Percentiles rank a stretch among this genome's conserved stretches.
Conservation (phyloP, 306 rosid species). For the Malus fusca region DNA sequence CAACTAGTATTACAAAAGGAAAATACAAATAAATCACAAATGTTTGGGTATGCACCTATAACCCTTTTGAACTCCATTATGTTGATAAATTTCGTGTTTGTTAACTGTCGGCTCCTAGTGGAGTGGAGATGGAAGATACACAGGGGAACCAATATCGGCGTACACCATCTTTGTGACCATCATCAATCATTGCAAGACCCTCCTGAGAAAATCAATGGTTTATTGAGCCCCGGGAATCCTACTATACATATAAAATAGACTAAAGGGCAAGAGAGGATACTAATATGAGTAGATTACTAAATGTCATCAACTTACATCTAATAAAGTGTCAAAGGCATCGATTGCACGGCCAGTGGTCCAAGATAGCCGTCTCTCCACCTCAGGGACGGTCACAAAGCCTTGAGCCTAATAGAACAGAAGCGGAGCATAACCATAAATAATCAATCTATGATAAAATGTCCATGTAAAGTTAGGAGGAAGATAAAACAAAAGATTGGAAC, state of each 20-base stretch:
- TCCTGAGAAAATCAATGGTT: slow-evolving; percentile 44
- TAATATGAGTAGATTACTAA: neutral
- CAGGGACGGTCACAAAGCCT: slow-evolving; percentile 79
- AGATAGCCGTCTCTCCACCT: slow-evolving; percentile 72
- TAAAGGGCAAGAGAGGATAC: neutral
- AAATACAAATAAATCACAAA: neutral
- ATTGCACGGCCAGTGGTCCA: slow-evolving; percentile 87
- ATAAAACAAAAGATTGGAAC: slow-evolving; percentile 23
- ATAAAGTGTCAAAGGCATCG: slow-evolving; percentile 84
- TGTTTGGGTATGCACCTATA: neutral
- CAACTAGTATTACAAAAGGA: neutral
- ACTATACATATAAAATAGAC: neutral
- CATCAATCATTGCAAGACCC: slow-evolving; percentile 98
- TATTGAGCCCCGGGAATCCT: slow-evolving; percentile 6
- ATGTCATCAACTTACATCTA: slow-evolving; percentile 51
- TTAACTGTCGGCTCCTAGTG: slow-evolving; percentile 38
- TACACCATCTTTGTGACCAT: slow-evolving; percentile 83
- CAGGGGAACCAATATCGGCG: slow-evolving; percentile 94
- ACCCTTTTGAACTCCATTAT: neutral
- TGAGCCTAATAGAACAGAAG: slow-evolving; percentile 46
- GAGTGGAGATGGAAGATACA: slow-evolving; percentile 65
- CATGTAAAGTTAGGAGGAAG: neutral
- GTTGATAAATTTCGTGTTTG: neutral
- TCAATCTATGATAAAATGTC: neutral
- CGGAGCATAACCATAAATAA: neutral